Conservation (phyloP, 2,329 filamentous ascomycete genomes). For the Hypoxylon sp. region DNA sequence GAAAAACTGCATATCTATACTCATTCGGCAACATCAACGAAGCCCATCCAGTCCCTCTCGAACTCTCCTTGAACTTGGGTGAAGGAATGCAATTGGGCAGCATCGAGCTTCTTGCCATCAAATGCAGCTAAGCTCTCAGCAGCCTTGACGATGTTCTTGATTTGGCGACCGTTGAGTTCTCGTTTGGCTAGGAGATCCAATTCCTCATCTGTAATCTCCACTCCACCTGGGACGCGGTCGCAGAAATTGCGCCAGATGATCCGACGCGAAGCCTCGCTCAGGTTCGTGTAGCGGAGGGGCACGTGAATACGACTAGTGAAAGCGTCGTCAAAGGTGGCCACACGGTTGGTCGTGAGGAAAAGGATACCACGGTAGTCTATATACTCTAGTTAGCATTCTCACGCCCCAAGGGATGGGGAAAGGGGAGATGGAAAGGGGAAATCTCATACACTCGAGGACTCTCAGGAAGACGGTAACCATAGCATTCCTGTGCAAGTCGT, state of each 20-base stretch:
- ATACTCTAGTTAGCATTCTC: neutral
- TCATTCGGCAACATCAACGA: conserved; percentile 34
- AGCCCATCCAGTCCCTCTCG: conserved; percentile 48
- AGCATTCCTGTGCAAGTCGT: conserved; percentile 43
- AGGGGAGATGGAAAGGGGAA: too few relatives aligned
- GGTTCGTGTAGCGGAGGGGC: conserved; percentile 43
- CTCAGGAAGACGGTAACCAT: conserved; percentile 48
- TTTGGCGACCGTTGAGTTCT: conserved; percentile 51
- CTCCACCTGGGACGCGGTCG: conserved; percentile 38
- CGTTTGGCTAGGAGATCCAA: conserved; percentile 45
- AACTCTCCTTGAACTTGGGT: conserved; percentile 53
- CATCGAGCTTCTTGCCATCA: conserved; percentile 49
- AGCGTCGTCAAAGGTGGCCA: conserved; percentile 46
- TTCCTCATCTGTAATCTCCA: conserved; percentile 46
- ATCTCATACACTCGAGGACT: conserved; percentile 42
- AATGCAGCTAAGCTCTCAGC: conserved; percentile 52
- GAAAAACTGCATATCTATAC: neutral
- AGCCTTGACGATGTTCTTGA: conserved; percentile 52
- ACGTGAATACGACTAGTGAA: conserved; percentile 50
- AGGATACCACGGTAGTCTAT: conserved; percentile 47
- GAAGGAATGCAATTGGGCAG: conserved; percentile 50
- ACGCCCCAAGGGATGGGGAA: neutral
- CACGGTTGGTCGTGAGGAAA: conserved; percentile 48
- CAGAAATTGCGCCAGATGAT: conserved; percentile 49
- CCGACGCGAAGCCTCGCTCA: conserved; percentile 33